Evolutionary conservation across 2,329 filamentous ascomycete species (phyloP).

Genomic region (Claviceps sp.): DNA sequence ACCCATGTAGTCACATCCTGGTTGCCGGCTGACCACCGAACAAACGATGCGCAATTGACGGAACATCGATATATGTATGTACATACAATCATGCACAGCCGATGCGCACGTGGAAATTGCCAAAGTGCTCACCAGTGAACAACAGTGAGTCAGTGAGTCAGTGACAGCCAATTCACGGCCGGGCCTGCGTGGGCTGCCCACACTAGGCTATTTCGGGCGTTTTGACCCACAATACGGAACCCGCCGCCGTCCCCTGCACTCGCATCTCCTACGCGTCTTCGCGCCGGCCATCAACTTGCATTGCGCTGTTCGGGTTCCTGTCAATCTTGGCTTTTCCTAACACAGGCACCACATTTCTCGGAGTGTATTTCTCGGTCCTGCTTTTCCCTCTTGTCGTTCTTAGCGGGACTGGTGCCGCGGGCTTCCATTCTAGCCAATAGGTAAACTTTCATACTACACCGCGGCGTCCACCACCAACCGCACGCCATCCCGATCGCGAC

Average conservation of each 20-base stretch:
- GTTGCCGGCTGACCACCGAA: no score
- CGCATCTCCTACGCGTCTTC: constrained; percentile 15
- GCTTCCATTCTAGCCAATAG: not conserved
- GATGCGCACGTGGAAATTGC: no score
- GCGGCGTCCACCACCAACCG: not conserved
- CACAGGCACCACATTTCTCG: not conserved
- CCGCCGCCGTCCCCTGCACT: constrained; percentile 1
- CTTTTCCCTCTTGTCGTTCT: not conserved
- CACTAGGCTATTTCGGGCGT: constrained; percentile 17
- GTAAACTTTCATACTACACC: not conserved
- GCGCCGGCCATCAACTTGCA: constrained; percentile 4
- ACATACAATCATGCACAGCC: no score
- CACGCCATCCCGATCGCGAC: not conserved
- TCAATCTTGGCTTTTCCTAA: not conserved
- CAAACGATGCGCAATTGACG: no score
- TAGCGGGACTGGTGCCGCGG: not conserved
- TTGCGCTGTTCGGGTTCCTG: constrained; percentile 1
- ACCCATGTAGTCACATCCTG: no score
- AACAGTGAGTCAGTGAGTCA: no score
- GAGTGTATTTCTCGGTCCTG: not conserved
- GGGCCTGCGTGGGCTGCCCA: not conserved
- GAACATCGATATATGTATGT: no score
- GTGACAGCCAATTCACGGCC: no score
- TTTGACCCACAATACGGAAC: constrained; percentile 10
- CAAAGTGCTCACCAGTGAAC: no score